Evolutionary conservation across 73 alveolate species (phyloP), one percentile per base, ranked within the genome.

Genomic region (Symbiodinium pilosum): DNA sequence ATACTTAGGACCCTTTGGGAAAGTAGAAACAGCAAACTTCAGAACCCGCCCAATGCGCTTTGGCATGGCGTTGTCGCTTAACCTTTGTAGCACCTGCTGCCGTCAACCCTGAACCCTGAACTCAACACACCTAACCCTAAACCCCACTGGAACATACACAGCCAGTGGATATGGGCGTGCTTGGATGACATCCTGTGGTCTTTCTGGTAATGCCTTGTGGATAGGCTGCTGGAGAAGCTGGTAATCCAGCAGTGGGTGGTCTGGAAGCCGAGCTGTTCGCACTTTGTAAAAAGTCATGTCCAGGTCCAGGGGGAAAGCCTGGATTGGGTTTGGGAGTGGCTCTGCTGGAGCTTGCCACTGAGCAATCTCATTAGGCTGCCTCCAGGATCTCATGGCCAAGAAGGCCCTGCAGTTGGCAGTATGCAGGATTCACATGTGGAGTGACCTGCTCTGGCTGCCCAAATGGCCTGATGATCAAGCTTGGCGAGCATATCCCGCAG

Each of bases 361-460:
- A 56, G 73, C 73, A 56, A 56, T 56, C 73, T 56, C 73, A 56
- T 26, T 56, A 16, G 73, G 73, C 73, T 56, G n/a, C 73, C 73
- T 56, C 73, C 73, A 56, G 73, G 73, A 56, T 56, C 73, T 56
- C 73, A n/a, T n/a, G n/a, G n/a, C n/a, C n/a, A n/a, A n/a, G n/a
- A n/a, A n/a, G n/a, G n/a, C n/a, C n/a, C n/a, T n/a, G n/a, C n/a
- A n/a, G n/a, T n/a, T n/a, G n/a, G n/a, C n/a, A n/a, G n/a, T n/a
- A n/a, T n/a, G n/a, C n/a, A n/a, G n/a, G n/a, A n/a, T n/a, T n/a
- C n/a, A n/a, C n/a, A n/a, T n/a, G n/a, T n/a, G n/a, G n/a, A n/a
- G n/a, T n/a, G n/a, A n/a, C n/a, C n/a, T n/a, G n/a, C n/a, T n/a
- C n/a, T n/a, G n/a, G n/a, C n/a, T n/a, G n/a, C n/a, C n/a, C n/a